A percentile compares a stretch with the other conserved stretches of the same genome.
Conservation (phyloP, 1,284 basidiomycete species). For the Cutaneotrichosporon sp. region DNA sequence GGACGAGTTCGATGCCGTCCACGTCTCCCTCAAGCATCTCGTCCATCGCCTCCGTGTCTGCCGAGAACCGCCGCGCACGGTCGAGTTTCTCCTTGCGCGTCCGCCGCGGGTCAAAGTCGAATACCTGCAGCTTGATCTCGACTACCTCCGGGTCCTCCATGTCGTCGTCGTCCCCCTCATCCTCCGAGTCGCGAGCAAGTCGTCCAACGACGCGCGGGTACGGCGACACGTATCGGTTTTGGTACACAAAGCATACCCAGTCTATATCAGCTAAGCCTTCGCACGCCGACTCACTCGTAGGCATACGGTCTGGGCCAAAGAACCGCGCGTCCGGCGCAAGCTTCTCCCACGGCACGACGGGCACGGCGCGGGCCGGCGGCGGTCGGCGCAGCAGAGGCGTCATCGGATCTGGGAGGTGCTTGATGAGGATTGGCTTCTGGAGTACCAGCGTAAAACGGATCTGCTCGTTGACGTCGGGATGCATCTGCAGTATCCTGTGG, state of each 20-base stretch:
- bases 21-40: conserved; percentile 8
- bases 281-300: conserved; percentile 16
- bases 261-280: conserved; percentile 4
- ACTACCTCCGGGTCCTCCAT: conserved; percentile 14
- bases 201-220: neutral
- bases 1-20: conserved; percentile 19
- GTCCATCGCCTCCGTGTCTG: neutral
- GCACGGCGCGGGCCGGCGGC: conserved; percentile 27
- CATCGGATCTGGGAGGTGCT: conserved; percentile 37
- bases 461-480: conserved; percentile 23
- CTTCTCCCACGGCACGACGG: conserved; percentile 28
- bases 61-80: conserved; percentile 4
- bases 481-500: conserved; percentile 23
- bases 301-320: conserved; percentile 29
- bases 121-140: conserved; percentile 18
- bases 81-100: conserved; percentile 29
- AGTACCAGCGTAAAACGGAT: conserved; percentile 26
- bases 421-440: conserved; percentile 32
- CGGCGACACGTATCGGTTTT: conserved; percentile 36
- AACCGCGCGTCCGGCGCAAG: conserved; percentile 40
- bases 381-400: conserved; percentile 25
- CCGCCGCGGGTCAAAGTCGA: conserved; percentile 43
- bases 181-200: neutral
- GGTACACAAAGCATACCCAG: conserved; percentile 48
- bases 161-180: neutral